phyloP scores from a whole-genome alignment of 352 stramenopile species.

The Phytopythium litorale region DNA sequence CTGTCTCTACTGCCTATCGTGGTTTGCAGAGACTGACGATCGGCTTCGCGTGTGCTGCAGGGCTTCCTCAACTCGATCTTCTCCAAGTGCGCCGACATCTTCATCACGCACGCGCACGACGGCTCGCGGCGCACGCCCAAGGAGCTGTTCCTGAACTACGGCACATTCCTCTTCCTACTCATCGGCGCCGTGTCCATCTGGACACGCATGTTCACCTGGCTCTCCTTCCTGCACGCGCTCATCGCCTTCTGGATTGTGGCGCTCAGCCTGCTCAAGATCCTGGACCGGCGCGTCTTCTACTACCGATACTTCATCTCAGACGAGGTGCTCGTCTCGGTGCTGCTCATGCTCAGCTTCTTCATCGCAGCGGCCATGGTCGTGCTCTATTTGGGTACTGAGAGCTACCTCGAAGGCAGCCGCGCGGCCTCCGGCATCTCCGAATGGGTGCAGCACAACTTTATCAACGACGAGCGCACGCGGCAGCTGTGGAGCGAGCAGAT shows the following conservation, averaged over 20 bases:
- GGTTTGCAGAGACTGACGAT: too few species aligned
- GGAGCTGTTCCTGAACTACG: slow-evolving; percentile 86
- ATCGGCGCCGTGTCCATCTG: slow-evolving; percentile 83
- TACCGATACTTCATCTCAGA: slow-evolving; percentile 89
- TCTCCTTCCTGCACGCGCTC: slow-evolving; percentile 70
- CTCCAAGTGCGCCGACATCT: slow-evolving; percentile 72
- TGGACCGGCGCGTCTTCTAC: slow-evolving; percentile 85
- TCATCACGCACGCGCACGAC: slow-evolving; percentile 67
- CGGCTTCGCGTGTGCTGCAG: slow-evolving; percentile 12
- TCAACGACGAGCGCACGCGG: slow-evolving; percentile 82
- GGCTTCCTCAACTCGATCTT: slow-evolving; percentile 79
- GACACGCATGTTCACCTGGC: slow-evolving; percentile 80
- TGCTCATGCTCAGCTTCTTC: slow-evolving; percentile 84
- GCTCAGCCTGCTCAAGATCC: slow-evolving; percentile 72
- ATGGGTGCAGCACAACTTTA: slow-evolving; percentile 85
- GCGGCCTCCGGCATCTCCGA: slow-evolving; percentile 64
- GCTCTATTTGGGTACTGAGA: slow-evolving; percentile 80
- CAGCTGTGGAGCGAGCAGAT: slow-evolving; percentile 84
- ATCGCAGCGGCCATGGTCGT: slow-evolving; percentile 77
- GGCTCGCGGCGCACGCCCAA: slow-evolving; percentile 63
- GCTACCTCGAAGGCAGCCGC: slow-evolving; percentile 84
- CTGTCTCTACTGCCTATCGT: neutral
- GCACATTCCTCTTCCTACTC: slow-evolving; percentile 82
- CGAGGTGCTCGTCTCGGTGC: slow-evolving; percentile 74
- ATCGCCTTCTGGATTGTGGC: slow-evolving; percentile 65